Evolutionary conservation across 805 yeast genomes (phyloP).

Genomic region (Dipodascopsis uninucleata): DNA sequence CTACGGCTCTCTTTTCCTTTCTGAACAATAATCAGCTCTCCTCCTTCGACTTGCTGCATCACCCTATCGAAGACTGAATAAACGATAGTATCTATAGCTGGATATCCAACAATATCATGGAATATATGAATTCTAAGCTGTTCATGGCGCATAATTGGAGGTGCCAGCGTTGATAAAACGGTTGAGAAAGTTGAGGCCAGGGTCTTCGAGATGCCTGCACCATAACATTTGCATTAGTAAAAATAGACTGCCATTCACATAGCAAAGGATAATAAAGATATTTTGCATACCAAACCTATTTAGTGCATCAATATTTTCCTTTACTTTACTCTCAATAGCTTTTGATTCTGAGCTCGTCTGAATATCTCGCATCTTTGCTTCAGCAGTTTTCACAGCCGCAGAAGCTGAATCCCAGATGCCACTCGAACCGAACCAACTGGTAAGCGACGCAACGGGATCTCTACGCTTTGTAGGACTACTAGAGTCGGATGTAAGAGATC

Average conservation of each 20-base stretch:
- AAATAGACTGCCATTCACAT: slow-evolving; percentile 21
- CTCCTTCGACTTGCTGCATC: slow-evolving; percentile 69
- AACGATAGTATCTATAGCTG: slow-evolving; percentile 48
- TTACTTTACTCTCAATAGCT: slow-evolving; percentile 29
- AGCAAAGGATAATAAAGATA: background rate
- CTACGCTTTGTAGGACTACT: background rate
- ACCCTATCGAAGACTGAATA: slow-evolving; percentile 49
- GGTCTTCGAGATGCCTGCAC: slow-evolving; percentile 28
- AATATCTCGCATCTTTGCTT: slow-evolving; percentile 40
- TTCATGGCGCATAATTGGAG: slow-evolving; percentile 44
- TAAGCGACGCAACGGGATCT: slow-evolving; percentile 15
- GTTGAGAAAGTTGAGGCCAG: slow-evolving; percentile 38
- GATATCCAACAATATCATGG: slow-evolving; percentile 46
- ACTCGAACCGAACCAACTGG: slow-evolving; percentile 31
- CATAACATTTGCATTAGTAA: slow-evolving; percentile 7
- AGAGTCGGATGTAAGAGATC: slow-evolving; percentile 13
- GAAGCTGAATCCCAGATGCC: slow-evolving; percentile 43
- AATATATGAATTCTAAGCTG: slow-evolving; percentile 43
- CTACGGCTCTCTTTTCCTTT: slow-evolving; percentile 42
- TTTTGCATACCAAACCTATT: slow-evolving; percentile 21
- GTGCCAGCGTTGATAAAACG: slow-evolving; percentile 43
- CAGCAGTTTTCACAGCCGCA: slow-evolving; percentile 43
- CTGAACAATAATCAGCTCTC: slow-evolving; percentile 52
- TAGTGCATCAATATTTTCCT: slow-evolving; percentile 23
- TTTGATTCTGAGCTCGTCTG: slow-evolving; percentile 34